These are phyloP conservation scores for Rhodotorula sp. DNA, from an alignment of 1,284 basidiomycete species.

Conservation along the genomic window DNA sequence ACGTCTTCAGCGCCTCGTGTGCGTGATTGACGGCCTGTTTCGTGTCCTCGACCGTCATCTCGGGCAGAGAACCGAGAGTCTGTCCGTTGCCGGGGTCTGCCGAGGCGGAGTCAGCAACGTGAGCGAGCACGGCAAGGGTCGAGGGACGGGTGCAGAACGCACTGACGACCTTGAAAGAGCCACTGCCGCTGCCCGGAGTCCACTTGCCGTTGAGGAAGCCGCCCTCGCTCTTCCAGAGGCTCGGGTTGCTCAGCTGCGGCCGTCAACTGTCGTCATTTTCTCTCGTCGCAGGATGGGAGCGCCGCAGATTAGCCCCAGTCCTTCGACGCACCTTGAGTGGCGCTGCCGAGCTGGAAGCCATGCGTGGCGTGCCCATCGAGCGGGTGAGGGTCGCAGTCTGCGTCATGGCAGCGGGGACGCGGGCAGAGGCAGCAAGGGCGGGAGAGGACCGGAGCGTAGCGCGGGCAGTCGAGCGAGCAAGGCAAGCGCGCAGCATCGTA, in stretches of 20 bases:
- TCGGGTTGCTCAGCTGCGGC: slow-evolving; percentile 40
- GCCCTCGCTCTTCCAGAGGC: slow-evolving; percentile 59
- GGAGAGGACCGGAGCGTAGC: background rate
- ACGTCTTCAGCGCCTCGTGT: slow-evolving; percentile 70
- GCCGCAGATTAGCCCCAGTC: too few relatives aligned
- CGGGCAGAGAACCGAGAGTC: slow-evolving; percentile 75
- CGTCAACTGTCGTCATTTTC: background rate
- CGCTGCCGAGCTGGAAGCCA: background rate
- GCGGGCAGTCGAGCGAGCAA: background rate
- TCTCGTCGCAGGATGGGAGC: too few relatives aligned
- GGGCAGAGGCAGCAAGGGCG: background rate
- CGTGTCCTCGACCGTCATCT: slow-evolving; percentile 80
- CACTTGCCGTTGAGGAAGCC: slow-evolving; percentile 75
- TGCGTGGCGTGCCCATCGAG: background rate
- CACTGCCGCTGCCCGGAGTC: slow-evolving; percentile 71
- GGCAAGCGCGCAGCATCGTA: slow-evolving; percentile 3
- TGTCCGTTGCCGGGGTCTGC: slow-evolving; percentile 81
- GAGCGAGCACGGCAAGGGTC: too few relatives aligned
- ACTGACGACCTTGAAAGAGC: slow-evolving; percentile 74
- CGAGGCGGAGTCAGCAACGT: too few relatives aligned
- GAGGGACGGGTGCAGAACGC: slow-evolving; percentile 2
- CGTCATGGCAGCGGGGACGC: background rate
- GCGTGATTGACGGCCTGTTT: slow-evolving; percentile 77
- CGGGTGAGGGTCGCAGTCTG: background rate
- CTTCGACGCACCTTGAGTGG: background rate